Base-by-base conservation (phyloP, 192 early-diverging fungal genomes). In the Backusella psychrophila region DNA sequence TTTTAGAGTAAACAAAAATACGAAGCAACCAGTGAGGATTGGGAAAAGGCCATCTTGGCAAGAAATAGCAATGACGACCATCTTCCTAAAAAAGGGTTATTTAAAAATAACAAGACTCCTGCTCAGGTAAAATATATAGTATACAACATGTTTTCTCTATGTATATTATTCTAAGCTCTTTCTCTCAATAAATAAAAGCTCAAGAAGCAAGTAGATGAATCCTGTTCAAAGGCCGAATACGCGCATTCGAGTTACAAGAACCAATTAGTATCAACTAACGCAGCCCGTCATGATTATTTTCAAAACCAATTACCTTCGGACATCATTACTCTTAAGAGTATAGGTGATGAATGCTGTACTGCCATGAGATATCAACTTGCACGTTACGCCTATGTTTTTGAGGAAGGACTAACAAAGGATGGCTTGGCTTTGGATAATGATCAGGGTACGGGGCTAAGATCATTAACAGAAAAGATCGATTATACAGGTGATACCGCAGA, bases 191-290 rank as follows among this genome's bases (percentile, higher is more conserved):
- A 33, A 72, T 69, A 46, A 21, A 81, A 93, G 90, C 85, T 95
- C 26, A 87, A 92, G 46, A 90, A 90, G 63, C 79, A 89, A 53
- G 96, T 97, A 78, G 94, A 98, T 74, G 98, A 97, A 52, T 95
- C 98, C 2, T 87, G 92, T 35, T 81, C 87, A 38, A 96, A 96
- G 74, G 96, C 94, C 2, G 89, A 93, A 31, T 71, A 87, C 29
- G 90, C 94, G 26, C 94, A 98, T 76, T 90, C 94, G 21, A 86
- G 81, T 49, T 99, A 99, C 82, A 94, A 94, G 79, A 75, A 85
- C 31, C 93, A 97, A 69, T 84, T 99, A 67, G 81, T 85, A 8
- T 77, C 84, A 72, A 94, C 95, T 12, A 97, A 97, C 77, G 76
- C 87, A 11, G 85, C 90, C 29, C 89, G 96, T 2, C 81, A 89